These are phyloP conservation scores for Corymbia citriodora DNA, from an alignment of 441 rosid species.

Conservation along the genomic window DNA sequence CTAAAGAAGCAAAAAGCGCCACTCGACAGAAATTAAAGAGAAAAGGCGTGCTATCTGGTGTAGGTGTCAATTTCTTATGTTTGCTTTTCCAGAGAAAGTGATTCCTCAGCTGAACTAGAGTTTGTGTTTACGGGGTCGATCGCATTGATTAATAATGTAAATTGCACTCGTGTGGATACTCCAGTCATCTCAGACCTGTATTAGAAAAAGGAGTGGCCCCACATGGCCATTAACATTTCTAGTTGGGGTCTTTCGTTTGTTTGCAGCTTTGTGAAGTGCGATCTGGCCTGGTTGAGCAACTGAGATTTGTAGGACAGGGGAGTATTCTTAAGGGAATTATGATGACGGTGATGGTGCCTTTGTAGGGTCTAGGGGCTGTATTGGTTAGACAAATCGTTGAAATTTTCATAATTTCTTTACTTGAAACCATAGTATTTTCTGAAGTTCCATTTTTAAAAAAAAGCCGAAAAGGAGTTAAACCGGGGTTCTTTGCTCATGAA, in stretches of 20 bases:
- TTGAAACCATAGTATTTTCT: not conserved
- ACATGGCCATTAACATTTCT: not conserved
- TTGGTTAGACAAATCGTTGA: not conserved
- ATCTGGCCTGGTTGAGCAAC: not conserved
- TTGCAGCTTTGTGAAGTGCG: not conserved
- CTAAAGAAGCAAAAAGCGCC: not conserved
- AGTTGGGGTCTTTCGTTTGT: not conserved
- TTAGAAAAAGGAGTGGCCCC: not conserved
- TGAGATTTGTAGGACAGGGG: not conserved
- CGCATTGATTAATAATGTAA: not conserved
- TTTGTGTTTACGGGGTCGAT: not conserved
- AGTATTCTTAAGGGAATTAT: not conserved
- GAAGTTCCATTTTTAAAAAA: not conserved
- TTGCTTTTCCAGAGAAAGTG: not conserved
- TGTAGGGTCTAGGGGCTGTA: not conserved
- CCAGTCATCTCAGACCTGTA: not conserved
- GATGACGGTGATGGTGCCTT: not conserved
- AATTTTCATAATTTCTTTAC: not conserved
- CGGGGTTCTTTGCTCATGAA: not conserved
- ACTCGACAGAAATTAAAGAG: not conserved
- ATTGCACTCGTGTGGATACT: not conserved
- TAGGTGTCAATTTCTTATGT: not conserved
- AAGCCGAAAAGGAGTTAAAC: not conserved
- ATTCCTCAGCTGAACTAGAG: not conserved
- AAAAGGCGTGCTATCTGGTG: not conserved